Evolutionary conservation across 257 asterid genomes (phyloP), one percentile per base, ranked within the genome.

Genomic region (Solanum tarijense): DNA sequence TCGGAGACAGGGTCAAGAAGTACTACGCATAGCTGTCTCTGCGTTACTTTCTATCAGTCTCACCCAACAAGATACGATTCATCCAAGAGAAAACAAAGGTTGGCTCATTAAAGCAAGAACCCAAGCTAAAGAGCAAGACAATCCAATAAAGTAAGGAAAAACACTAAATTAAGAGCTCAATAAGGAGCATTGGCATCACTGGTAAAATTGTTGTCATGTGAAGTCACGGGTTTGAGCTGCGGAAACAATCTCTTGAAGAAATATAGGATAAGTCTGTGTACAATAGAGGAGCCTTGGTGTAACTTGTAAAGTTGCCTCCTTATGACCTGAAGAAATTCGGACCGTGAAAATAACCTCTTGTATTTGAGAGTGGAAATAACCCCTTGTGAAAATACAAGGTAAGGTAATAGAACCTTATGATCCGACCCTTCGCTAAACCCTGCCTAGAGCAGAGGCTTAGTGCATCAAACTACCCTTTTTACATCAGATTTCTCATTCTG

Each of bases 331-430:
- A 69, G 23, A 11, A 3, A 3, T 0, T 68, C 11, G 1, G 13
- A 1, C 1, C 0, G 11, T 31, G n/a, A 0, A 14, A 69, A 31
- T 0, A 69, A 16, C 2, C n/a, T 7, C 39, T 29, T 69, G 11
- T 0, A 2, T n/a, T n/a, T n/a, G n/a, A n/a, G n/a, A n/a, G 11
- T 31, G n/a, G 1, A 14, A 69, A 31, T 0, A 69, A 16, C 2
- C n/a, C 3, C 39, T 29, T 69, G 11, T 0, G 4, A 1, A 29
- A 29, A 27, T 68, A 3, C 1, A 29, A 0, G 38, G 12, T 29
- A 7, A 31, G 2, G 5, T 6, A 69, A 29, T 29, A 3, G 7
- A 69, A 1, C n/a, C 23, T 25, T 69, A 9, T 69, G 39, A 14
- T 69, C 39, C 0, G 2, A 7, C 6, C 39, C 9, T 71, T 12